Base-by-base conservation (phyloP, 2,329 filamentous ascomycete genomes). In the Exserohilum rostratum region DNA sequence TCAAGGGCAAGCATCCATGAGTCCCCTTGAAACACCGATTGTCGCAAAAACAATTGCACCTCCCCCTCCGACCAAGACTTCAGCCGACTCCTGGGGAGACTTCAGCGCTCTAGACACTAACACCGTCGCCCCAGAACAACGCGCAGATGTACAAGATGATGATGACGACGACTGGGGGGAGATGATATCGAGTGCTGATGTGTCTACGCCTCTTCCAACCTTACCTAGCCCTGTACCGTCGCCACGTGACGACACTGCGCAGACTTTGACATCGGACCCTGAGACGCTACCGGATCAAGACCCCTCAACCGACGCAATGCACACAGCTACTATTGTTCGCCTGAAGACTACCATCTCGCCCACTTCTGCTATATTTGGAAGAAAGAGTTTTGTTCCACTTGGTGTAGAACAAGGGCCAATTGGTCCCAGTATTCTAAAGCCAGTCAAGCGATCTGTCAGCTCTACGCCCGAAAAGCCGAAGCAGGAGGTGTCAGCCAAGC, bases 81-180 rank as follows among this genome's bases (percentile, higher is more conserved):
- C 44, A 37, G 27, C 46, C 30, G 53, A 66, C 25, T 55, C 65
- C 44, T 68, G 62, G 68, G 50, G 45, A 20, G 45, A 25, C n/a
- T 43, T 62, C 10, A 51, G 48, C 30, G 46, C 18, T 43, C 40
- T 68, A 6, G 64, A 69, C 25, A 66, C 51, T 2, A 52, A 34
- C 22, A 15, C 48, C 5, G 29, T 45, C 13, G 39, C 53, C 13
- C 62, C 57, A 27, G 9, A 43, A 38, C 30, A 54, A 10, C 18
- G 31, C 20, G 29, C 50, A 2, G 29, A 33, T 27, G 46, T 29
- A 12, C 48, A 50, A 17, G 45, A 55, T 35, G 66, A 73, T 20
- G 64, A 65, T 37, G 70, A 73, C 12, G 73, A 76, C 22, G 70
- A 75, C 20, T 76, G 74, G 74, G 74, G 74, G 47, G 74, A 76